Evolutionary conservation across 2,329 filamentous ascomycete species (phyloP).

Genomic region (Talaromyces sp.): DNA sequence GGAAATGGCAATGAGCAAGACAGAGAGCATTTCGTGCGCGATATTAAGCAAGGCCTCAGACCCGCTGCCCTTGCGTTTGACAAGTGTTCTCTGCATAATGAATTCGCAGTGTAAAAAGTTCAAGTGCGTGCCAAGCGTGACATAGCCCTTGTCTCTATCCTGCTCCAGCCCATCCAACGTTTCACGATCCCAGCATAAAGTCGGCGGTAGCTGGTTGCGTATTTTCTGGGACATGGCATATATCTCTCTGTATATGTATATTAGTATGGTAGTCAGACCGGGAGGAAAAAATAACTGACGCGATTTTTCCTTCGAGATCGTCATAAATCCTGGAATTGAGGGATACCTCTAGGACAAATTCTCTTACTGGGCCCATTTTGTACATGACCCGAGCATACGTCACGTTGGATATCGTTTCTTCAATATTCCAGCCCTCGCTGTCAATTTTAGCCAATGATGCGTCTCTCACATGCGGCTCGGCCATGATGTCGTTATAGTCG

Average conservation of each 20-base stretch:
- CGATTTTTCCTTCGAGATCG: slow-evolving; percentile 4
- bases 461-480: slow-evolving; percentile 8
- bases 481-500: slow-evolving; percentile 19
- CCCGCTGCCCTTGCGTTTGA: slow-evolving; percentile 16
- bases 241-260: neutral
- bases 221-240: neutral
- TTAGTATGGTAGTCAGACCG: neutral
- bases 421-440: slow-evolving; percentile 16
- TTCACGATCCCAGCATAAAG: neutral
- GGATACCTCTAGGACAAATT: slow-evolving; percentile 8
- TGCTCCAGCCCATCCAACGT: neutral
- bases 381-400: neutral
- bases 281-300: neutral
- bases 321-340: slow-evolving; percentile 13
- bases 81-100: slow-evolving; percentile 18
- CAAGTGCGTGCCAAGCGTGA: slow-evolving; percentile 13
- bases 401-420: slow-evolving; percentile 12
- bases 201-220: slow-evolving; percentile 1
- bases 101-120: slow-evolving; percentile 22
- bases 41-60: slow-evolving; percentile 16
- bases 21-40: slow-evolving; percentile 19
- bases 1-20: slow-evolving; percentile 14
- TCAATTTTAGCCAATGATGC: slow-evolving; percentile 12
- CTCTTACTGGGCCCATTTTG: slow-evolving; percentile 14
- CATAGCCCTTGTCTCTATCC: slow-evolving; percentile 12